These are phyloP conservation scores for Patellaria atrata DNA, from an alignment of 495 filamentous ascomycete genomes.

Conservation along the genomic window DNA sequence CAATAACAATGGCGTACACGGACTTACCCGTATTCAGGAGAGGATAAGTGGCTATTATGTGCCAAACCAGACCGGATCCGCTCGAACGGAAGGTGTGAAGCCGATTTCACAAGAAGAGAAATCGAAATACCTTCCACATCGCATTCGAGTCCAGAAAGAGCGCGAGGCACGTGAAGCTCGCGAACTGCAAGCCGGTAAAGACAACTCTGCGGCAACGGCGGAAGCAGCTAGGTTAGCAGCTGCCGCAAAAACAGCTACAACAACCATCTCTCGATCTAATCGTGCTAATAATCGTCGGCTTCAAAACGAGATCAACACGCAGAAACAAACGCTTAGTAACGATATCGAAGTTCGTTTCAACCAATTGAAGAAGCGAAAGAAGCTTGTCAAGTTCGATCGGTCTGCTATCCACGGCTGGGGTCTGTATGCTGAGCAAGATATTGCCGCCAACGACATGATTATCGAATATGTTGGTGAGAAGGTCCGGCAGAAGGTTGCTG, in stretches of 20 bases:
- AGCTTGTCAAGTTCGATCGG: conserved; percentile 92
- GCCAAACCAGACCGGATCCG: conserved; percentile 66
- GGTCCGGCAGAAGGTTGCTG: conserved; percentile 88
- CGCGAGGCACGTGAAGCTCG: conserved; percentile 75
- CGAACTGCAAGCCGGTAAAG: conserved; percentile 54
- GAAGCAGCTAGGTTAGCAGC: conserved; percentile 56
- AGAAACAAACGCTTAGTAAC: conserved; percentile 68
- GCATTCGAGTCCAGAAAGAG: conserved; percentile 82
- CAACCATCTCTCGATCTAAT: conserved; percentile 68
- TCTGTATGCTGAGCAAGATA: conserved; percentile 93
- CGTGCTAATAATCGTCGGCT: conserved; percentile 89
- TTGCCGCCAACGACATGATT: conserved; percentile 96
- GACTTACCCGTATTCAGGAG: conserved; percentile 37
- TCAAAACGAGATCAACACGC: conserved; percentile 85
- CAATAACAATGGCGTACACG: conserved; percentile 43
- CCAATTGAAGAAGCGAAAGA: conserved; percentile 98
- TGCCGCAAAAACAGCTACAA: conserved; percentile 62
- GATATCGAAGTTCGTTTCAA: conserved; percentile 91
- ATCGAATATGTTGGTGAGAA: conserved; percentile 99
- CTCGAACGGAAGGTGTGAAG: conserved; percentile 82
- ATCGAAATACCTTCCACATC: conserved; percentile 93
- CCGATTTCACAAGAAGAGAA: conserved; percentile 94
- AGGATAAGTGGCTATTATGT: conserved; percentile 84
- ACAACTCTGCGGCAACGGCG: conserved; percentile 41
- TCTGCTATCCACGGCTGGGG: conserved; percentile 99